These are phyloP conservation scores for Phaeosphaeriaceae sp. DNA, from an alignment of 2,329 filamentous ascomycete genomes.

Conservation along the genomic window DNA sequence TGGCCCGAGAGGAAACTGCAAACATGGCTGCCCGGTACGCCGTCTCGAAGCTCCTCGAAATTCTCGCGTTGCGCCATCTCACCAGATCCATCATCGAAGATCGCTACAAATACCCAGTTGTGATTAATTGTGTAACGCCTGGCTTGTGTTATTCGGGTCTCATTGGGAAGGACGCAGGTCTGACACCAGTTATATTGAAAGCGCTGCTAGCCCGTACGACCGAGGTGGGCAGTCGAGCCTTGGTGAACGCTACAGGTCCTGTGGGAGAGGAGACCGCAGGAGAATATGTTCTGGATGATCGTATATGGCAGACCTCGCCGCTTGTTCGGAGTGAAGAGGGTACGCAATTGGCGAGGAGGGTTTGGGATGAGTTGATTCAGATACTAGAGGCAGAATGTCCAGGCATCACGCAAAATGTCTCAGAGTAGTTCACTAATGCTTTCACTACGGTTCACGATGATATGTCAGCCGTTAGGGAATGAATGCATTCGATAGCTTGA, in stretches of 20 bases:
- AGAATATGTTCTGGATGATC: slow-evolving; percentile 44
- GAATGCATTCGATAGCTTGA: too few species aligned
- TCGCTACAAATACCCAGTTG: slow-evolving; percentile 18
- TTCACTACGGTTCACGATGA: too few species aligned
- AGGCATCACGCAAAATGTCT: slow-evolving; percentile 17
- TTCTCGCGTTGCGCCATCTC: slow-evolving; percentile 24
- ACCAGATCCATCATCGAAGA: slow-evolving; percentile 13
- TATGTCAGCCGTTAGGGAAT: too few species aligned
- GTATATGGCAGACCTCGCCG: slow-evolving; percentile 27
- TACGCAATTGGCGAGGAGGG: slow-evolving; percentile 33
- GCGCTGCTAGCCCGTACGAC: slow-evolving; percentile 37
- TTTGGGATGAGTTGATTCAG: slow-evolving; percentile 47
- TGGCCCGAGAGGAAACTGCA: slow-evolving; percentile 16
- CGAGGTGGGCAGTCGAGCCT: slow-evolving; percentile 47
- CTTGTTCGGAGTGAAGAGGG: slow-evolving; percentile 45
- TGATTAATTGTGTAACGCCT: slow-evolving; percentile 34
- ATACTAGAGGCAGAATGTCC: slow-evolving; percentile 43
- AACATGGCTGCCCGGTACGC: slow-evolving; percentile 21
- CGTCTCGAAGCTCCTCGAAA: slow-evolving; percentile 32
- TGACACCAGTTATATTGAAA: slow-evolving; percentile 14
- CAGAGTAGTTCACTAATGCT: too few species aligned
- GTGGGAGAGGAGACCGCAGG: slow-evolving; percentile 38
- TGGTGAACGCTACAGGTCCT: slow-evolving; percentile 42
- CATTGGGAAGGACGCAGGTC: slow-evolving; percentile 9
- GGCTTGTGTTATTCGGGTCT: slow-evolving; percentile 30